Percentiles rank a stretch among this genome's conserved stretches.
Evolutionary conservation across 2,329 filamentous ascomycete species (phyloP).

Genomic region (Arthrinium phaeospermum): DNA sequence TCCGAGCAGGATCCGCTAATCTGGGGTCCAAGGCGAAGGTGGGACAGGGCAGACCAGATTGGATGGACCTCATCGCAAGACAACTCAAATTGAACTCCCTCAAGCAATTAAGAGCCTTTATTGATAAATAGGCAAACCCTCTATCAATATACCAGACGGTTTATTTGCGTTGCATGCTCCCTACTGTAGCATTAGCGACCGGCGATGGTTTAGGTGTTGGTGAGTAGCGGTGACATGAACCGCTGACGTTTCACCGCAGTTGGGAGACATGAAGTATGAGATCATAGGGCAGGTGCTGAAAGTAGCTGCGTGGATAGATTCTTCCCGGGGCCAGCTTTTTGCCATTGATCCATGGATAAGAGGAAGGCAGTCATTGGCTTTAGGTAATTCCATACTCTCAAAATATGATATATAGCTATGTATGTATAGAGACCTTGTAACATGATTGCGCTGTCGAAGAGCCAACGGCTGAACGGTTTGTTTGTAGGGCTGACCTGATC

Average conservation of each 20-base stretch:
- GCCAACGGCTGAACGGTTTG: too few species aligned
- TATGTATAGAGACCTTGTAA: too few species aligned
- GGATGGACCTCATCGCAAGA: neutral
- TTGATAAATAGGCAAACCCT: neutral
- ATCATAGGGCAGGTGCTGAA: neutral
- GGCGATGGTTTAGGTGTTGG: neutral
- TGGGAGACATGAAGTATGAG: neutral
- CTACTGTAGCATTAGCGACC: neutral
- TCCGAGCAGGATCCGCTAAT: conserved; percentile 7
- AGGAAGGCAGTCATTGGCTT: too few species aligned
- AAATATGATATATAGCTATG: too few species aligned
- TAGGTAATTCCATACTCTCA: too few species aligned
- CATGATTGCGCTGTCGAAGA: neutral
- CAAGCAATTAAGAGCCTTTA: neutral
- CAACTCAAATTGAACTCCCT: neutral
- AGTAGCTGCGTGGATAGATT: neutral
- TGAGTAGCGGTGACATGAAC: neutral
- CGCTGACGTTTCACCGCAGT: neutral
- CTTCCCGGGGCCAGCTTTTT: neutral
- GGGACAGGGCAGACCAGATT: neutral
- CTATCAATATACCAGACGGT: neutral
- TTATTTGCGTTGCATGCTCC: neutral
- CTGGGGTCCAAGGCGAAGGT: neutral
- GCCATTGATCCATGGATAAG: too few species aligned
- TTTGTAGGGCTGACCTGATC: neutral